phyloP scores from a whole-genome alignment of 495 filamentous ascomycete species.

The Trichoderma parareesei region DNA sequence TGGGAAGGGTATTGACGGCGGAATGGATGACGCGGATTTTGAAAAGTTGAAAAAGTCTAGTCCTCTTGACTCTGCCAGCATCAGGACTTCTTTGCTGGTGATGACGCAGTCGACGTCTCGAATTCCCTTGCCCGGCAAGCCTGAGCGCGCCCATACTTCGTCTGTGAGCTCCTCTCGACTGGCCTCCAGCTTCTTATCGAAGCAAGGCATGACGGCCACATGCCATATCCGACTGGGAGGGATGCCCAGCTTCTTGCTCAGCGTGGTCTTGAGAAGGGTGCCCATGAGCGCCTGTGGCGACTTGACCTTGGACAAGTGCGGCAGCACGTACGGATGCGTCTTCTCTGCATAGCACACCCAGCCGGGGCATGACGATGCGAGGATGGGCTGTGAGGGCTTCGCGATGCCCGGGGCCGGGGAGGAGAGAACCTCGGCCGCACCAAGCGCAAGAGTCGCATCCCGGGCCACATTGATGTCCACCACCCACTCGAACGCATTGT shows the following conservation, averaged over 20 bases:
- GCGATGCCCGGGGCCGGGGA: conserved; percentile 11
- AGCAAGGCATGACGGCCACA: conserved; percentile 92
- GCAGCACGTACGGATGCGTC: conserved; percentile 85
- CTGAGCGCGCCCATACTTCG: conserved; percentile 53
- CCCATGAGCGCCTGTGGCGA: conserved; percentile 89
- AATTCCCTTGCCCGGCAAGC: conserved; percentile 44
- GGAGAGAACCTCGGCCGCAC: conserved; percentile 64
- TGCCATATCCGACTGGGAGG: conserved; percentile 83
- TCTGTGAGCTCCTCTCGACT: conserved; percentile 88
- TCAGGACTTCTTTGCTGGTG: conserved; percentile 84
- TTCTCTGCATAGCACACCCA: conserved; percentile 99
- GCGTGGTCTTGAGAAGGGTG: conserved; percentile 75
- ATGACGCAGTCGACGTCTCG: conserved; percentile 97
- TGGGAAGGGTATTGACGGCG: conserved; percentile 46
- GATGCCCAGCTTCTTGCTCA: conserved; percentile 62
- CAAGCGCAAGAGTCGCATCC: conserved; percentile 67
- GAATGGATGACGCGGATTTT: conserved; percentile 36
- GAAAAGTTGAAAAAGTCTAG: conserved; percentile 66
- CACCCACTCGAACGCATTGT: conserved; percentile 76
- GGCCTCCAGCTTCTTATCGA: conserved; percentile 97
- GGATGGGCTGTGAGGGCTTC: conserved; percentile 53
- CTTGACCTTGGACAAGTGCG: conserved; percentile 84
- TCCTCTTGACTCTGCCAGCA: conserved; percentile 69
- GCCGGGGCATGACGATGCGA: conserved; percentile 88
- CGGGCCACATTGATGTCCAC: conserved; percentile 77